Evolutionary conservation across 2,329 filamentous ascomycete species (phyloP).

Genomic region (Ilyonectria mors-panacis): DNA sequence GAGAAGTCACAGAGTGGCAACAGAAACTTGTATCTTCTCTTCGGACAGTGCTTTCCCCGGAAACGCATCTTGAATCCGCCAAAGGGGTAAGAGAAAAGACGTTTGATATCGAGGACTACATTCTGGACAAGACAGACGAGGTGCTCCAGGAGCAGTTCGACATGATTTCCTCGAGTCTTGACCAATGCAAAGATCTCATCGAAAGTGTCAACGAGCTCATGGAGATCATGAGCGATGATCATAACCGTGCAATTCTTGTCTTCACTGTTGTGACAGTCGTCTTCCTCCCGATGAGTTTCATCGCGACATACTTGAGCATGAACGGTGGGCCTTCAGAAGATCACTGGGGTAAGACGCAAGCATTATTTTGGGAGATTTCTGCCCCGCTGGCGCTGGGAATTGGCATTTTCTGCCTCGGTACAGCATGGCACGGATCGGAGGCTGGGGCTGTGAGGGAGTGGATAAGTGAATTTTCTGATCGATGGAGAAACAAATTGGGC

Average conservation of each 20-base stretch:
- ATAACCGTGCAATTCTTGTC: slow-evolving; percentile 5
- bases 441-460: not conserved
- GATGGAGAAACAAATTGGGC: not conserved
- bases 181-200: not conserved
- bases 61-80: not conserved
- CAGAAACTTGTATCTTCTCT: slow-evolving; percentile 5
- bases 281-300: slow-evolving; percentile 10
- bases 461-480: not conserved
- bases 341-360: not conserved
- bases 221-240: slow-evolving; percentile 14
- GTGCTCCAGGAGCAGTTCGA: not conserved
- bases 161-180: slow-evolving; percentile 7
- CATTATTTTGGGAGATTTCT: slow-evolving; percentile 10
- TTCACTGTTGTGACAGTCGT: slow-evolving; percentile 6
- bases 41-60: slow-evolving; percentile 4
- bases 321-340: slow-evolving; percentile 5
- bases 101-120: slow-evolving; percentile 3
- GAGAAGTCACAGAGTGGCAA: slow-evolving; percentile 6
- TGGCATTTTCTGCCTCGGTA: slow-evolving; percentile 7
- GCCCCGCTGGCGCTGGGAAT: slow-evolving; percentile 4
- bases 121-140: not conserved
- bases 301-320: slow-evolving; percentile 11
- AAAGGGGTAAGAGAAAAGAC: not conserved
- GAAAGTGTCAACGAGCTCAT: not conserved
- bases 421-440: slow-evolving; percentile 2